phyloP scores from a whole-genome alignment of 2,329 filamentous ascomycete genomes.

The Scleromitrula shiraiana region DNA sequence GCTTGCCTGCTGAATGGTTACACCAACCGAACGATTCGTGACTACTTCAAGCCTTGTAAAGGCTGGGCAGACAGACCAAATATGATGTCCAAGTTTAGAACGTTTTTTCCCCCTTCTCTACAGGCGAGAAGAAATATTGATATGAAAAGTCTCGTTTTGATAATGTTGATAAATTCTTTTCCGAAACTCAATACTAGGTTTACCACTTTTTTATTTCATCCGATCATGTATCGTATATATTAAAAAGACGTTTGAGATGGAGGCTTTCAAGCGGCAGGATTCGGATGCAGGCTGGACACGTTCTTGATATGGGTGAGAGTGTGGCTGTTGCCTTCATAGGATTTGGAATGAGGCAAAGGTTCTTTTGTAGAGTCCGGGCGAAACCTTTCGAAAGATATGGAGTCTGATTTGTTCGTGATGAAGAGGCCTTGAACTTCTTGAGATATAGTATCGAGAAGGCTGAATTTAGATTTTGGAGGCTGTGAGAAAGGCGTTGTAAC shows the following conservation, averaged over 20 bases:
- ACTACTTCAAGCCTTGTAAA: slow-evolving; percentile 8
- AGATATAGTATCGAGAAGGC: slow-evolving; percentile 1
- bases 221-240: slow-evolving; percentile 3
- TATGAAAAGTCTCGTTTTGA: neutral
- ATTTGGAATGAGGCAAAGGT: slow-evolving; percentile 4
- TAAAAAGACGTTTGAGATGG: neutral
- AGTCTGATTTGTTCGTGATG: neutral
- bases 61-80: slow-evolving; percentile 9
- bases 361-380: slow-evolving; percentile 1
- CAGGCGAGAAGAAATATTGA: neutral
- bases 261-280: slow-evolving; percentile 4
- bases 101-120: neutral
- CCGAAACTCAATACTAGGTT: too few species aligned
- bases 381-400: slow-evolving; percentile 1
- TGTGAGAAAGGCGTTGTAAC: neutral
- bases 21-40: slow-evolving; percentile 15
- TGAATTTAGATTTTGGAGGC: neutral
- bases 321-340: slow-evolving; percentile 4
- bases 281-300: slow-evolving; percentile 5
- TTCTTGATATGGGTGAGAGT: slow-evolving; percentile 2
- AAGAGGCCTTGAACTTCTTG: neutral
- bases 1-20: slow-evolving; percentile 20
- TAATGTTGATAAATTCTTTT: neutral
- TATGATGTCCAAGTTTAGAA: too few species aligned
- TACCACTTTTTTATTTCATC: neutral